These are phyloP conservation scores for Yamadazyma nakazawae DNA, from an alignment of 805 yeast genomes.

Conservation along the genomic window DNA sequence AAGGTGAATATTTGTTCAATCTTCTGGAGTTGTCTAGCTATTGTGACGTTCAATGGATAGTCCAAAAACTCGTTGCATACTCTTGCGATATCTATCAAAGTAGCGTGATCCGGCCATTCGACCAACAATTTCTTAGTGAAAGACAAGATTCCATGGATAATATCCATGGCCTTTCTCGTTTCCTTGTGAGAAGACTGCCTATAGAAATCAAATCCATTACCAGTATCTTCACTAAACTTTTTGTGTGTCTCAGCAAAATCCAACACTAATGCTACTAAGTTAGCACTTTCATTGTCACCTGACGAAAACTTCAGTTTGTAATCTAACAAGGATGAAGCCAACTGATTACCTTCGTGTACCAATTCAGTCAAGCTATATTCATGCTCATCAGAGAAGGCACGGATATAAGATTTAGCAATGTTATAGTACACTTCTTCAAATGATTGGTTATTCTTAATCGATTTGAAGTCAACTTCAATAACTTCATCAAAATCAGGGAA, in stretches of 20 bases:
- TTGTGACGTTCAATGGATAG: constrained; percentile 64
- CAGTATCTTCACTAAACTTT: constrained; percentile 8
- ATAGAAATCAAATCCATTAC: constrained; percentile 51
- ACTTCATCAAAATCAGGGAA: constrained; percentile 87
- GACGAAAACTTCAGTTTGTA: constrained; percentile 8
- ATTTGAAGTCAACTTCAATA: constrained; percentile 20
- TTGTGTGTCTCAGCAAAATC: constrained; percentile 16
- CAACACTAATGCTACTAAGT: constrained; percentile 1
- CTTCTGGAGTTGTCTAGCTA: constrained; percentile 75
- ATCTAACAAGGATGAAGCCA: constrained; percentile 7
- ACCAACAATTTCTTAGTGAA: constrained; percentile 44
- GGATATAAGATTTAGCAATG: constrained; percentile 49
- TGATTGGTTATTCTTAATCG: constrained; percentile 19
- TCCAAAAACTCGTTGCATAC: constrained; percentile 63
- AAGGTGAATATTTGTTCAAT: constrained; percentile 82
- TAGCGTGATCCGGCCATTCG: constrained; percentile 96
- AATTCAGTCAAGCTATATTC: constrained; percentile 21
- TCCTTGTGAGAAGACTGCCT: constrained; percentile 58
- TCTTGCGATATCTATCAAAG: constrained; percentile 63
- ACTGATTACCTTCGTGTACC: constrained; percentile 37
- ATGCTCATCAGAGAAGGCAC: constrained; percentile 31
- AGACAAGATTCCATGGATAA: constrained; percentile 32
- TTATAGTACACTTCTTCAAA: constrained; percentile 46
- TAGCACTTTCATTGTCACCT: constrained; percentile 7
- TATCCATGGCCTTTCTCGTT: constrained; percentile 52